Evolutionary conservation across 2,329 filamentous ascomycete genomes (phyloP).

Genomic region (Diplocarpon mali): DNA sequence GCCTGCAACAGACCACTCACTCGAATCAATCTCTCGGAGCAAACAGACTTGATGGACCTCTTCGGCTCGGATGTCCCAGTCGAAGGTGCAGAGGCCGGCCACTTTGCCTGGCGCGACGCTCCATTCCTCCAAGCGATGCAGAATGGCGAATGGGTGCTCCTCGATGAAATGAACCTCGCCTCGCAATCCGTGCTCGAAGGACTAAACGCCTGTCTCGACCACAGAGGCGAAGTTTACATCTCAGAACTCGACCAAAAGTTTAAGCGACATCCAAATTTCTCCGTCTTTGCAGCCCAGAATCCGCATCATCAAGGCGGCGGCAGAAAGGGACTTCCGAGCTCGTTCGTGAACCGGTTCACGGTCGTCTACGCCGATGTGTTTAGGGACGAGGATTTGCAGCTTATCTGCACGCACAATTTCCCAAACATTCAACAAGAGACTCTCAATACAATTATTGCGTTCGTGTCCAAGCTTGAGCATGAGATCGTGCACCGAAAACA

Average conservation of each 20-base stretch:
- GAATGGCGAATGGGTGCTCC: conserved; percentile 85
- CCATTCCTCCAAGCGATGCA: conserved; percentile 97
- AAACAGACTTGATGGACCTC: conserved; percentile 94
- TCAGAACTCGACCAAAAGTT: conserved; percentile 94
- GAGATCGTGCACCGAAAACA: conserved; percentile 49
- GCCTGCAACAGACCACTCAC: conserved; percentile 74
- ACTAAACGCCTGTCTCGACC: conserved; percentile 90
- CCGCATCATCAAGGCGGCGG: conserved; percentile 95
- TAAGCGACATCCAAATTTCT: conserved; percentile 76
- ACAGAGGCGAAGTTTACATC: conserved; percentile 90
- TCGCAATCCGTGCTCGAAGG: conserved; percentile 95
- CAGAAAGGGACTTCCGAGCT: conserved; percentile 84
- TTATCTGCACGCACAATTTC: conserved; percentile 73
- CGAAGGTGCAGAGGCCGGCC: conserved; percentile 81
- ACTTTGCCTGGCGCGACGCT: conserved; percentile 91
- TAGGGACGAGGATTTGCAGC: conserved; percentile 63
- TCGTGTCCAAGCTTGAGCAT: conserved; percentile 70
- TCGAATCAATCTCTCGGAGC: conserved; percentile 92
- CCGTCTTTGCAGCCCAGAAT: conserved; percentile 95
- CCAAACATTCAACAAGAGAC: conserved; percentile 47
- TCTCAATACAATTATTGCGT: conserved; percentile 59
- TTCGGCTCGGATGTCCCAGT: conserved; percentile 95
- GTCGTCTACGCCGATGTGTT: conserved; percentile 96
- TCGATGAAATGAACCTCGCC: conserved; percentile 98
- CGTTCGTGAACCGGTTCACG: conserved; percentile 96